phyloP scores from a whole-genome alignment of 441 rosid species.

The Gossypium trilobum region DNA sequence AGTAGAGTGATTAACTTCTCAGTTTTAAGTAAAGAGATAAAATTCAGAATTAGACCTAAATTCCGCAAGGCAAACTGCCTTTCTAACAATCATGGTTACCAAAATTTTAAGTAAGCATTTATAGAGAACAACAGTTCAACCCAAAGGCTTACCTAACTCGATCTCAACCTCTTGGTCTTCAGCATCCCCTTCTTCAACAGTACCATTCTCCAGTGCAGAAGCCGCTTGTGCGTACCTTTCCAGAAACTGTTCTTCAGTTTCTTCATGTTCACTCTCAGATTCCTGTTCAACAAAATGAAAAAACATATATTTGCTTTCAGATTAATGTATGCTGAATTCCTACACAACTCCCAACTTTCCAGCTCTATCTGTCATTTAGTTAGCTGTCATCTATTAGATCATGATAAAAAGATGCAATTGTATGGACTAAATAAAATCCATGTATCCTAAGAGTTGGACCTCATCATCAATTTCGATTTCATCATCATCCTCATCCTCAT shows the following conservation, averaged over 20 bases:
- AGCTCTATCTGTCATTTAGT: not conserved
- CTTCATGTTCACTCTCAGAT: constrained; percentile 63
- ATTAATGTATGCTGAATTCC: not conserved
- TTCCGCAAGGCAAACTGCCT: not conserved
- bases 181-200: constrained; percentile 55
- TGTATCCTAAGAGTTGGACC: constrained; percentile 26
- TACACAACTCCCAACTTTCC: not conserved
- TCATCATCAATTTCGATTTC: constrained; percentile 41
- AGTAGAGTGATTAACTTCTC: too few relatives aligned
- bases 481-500: constrained; percentile 31
- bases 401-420: not conserved
- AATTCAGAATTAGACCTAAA: too few relatives aligned
- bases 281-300: constrained; percentile 36
- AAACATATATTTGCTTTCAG: not conserved
- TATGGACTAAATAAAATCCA: not conserved
- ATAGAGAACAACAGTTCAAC: not conserved
- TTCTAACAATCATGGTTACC: not conserved
- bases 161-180: constrained; percentile 58
- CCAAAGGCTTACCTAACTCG: constrained; percentile 46
- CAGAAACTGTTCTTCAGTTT: constrained; percentile 77
- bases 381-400: not conserved
- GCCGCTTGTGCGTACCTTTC: constrained; percentile 84
- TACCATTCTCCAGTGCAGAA: constrained; percentile 42
- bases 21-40: too few relatives aligned
- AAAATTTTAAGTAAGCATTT: not conserved